Conservation (phyloP, 495 filamentous ascomycete species). For the Hypoxylon fuscum region DNA sequence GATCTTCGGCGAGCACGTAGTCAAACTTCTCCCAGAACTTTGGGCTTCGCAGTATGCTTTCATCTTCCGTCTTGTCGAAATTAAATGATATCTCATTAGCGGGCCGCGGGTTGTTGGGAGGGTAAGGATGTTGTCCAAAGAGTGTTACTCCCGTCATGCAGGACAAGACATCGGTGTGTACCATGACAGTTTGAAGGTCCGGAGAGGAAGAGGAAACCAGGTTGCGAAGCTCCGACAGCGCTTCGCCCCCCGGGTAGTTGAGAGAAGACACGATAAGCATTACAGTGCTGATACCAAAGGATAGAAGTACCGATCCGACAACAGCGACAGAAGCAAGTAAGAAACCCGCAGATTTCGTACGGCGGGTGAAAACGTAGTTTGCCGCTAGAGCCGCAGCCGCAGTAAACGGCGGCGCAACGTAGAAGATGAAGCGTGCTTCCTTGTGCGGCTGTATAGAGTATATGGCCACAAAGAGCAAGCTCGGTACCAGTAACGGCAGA, state of each 20-base stretch:
- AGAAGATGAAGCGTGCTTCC: constrained; percentile 95
- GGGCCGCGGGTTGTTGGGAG: constrained; percentile 19
- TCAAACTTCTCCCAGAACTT: constrained; percentile 85
- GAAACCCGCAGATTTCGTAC: constrained; percentile 66
- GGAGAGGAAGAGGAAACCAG: constrained; percentile 55
- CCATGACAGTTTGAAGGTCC: constrained; percentile 45
- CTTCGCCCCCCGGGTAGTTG: constrained; percentile 89
- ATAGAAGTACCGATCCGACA: constrained; percentile 63
- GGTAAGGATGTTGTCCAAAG: constrained; percentile 68
- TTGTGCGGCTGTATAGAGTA: constrained; percentile 94
- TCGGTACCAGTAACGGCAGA: constrained; percentile 68
- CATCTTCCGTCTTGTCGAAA: constrained; percentile 73
- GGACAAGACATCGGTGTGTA: constrained; percentile 86
- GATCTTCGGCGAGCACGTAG: constrained; percentile 79
- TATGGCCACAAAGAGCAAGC: constrained; percentile 73
- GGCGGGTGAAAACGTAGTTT: constrained; percentile 74
- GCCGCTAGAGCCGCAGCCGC: constrained; percentile 79
- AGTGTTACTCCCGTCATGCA: constrained; percentile 96
- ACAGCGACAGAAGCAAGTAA: constrained; percentile 64
- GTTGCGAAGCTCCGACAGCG: constrained; percentile 63
- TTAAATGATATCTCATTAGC: constrained; percentile 42
- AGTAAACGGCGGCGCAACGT: constrained; percentile 82
- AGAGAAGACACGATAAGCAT: constrained; percentile 78
- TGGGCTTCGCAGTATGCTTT: constrained; percentile 61
- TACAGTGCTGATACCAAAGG: constrained; percentile 65